Evolutionary conservation across 169 alveolate species (phyloP).

Genomic region (Blepharisma undulans): DNA sequence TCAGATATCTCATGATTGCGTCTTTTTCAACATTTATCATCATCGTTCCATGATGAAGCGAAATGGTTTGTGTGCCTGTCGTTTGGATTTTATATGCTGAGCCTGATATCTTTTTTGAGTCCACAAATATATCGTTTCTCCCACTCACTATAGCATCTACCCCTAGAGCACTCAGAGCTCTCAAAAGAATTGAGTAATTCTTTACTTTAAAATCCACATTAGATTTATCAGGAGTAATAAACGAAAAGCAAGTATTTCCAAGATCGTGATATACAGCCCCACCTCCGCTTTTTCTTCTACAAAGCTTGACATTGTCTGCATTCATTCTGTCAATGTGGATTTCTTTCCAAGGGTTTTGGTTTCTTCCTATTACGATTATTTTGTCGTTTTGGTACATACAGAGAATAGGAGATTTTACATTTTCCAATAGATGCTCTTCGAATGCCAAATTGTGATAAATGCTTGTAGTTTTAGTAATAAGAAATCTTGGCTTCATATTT

Average conservation of each 20-base stretch:
- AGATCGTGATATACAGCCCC: conserved; percentile 94
- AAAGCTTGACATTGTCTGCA: conserved; percentile 82
- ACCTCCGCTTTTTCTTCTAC: conserved; percentile 95
- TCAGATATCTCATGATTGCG: conserved; percentile 71
- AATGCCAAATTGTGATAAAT: background rate
- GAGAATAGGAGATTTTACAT: conserved; percentile 73
- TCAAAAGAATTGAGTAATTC: conserved; percentile 74
- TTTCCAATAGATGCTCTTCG: conserved; percentile 24
- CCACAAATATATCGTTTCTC: conserved; percentile 89
- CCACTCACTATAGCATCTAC: conserved; percentile 84
- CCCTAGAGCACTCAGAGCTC: conserved; percentile 72
- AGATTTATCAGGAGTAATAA: conserved; percentile 42
- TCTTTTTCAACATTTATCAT: conserved; percentile 72
- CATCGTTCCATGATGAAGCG: conserved; percentile 94
- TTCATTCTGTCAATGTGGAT: conserved; percentile 87
- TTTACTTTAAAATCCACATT: conserved; percentile 59
- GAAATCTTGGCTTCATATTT: conserved; percentile 18
- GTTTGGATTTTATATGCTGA: conserved; percentile 87
- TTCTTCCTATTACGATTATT: conserved; percentile 92
- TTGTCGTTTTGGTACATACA: conserved; percentile 92
- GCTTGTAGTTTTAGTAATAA: background rate
- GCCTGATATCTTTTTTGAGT: conserved; percentile 88
- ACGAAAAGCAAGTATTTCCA: conserved; percentile 91
- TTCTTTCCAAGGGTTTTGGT: conserved; percentile 94
- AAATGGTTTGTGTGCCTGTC: conserved; percentile 70